A percentile compares a stretch with the other conserved stretches of the same genome.
Conservation (phyloP, 208 protist genomes). For the Polymyxa betae region DNA sequence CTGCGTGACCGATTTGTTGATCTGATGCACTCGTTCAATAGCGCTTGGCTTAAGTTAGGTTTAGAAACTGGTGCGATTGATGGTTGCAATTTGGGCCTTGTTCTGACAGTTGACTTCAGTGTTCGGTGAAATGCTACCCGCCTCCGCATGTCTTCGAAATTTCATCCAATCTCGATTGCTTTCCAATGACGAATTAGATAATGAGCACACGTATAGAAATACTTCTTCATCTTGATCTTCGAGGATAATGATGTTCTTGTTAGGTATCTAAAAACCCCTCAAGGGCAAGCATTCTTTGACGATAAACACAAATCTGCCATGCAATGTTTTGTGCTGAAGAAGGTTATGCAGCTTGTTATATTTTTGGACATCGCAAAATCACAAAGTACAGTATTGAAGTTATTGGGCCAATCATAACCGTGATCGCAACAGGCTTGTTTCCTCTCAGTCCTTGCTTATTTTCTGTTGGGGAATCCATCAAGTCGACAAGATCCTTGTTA, state of each 20-base stretch:
- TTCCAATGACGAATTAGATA: slow-evolving; percentile 20
- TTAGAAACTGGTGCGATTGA: neutral
- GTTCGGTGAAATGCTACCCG: slow-evolving; percentile 31
- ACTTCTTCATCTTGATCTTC: no score
- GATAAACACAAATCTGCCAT: neutral
- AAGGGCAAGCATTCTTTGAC: slow-evolving; percentile 16
- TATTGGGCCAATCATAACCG: no score
- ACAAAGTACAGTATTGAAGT: neutral
- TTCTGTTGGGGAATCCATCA: neutral
- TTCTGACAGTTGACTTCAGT: slow-evolving; percentile 18
- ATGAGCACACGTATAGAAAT: slow-evolving; percentile 27
- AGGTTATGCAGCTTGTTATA: neutral
- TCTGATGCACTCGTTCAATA: neutral
- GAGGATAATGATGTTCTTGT: neutral
- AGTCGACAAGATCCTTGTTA: neutral
- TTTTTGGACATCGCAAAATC: slow-evolving; percentile 38
- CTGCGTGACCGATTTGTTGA: slow-evolving; percentile 29
- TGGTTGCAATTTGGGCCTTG: neutral
- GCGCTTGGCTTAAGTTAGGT: neutral
- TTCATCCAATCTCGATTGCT: slow-evolving; percentile 29
- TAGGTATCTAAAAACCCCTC: neutral
- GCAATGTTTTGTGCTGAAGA: slow-evolving; percentile 3
- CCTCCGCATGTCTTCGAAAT: neutral
- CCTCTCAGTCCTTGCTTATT: neutral
- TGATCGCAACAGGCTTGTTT: no score